Evolutionary conservation across 2,329 filamentous ascomycete genomes (phyloP).

Genomic region (Huntiella abstrusa): DNA sequence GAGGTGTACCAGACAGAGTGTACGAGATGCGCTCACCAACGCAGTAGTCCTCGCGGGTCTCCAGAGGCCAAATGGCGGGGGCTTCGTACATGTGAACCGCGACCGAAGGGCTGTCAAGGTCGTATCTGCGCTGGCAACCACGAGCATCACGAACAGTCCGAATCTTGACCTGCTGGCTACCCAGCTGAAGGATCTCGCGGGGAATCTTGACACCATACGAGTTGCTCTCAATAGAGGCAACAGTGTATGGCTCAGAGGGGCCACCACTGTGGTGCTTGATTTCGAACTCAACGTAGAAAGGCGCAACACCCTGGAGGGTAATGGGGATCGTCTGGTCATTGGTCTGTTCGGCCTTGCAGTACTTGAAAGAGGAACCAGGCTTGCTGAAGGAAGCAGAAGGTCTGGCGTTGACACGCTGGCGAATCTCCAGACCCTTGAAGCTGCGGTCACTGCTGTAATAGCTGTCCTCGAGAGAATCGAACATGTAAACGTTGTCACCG

Average conservation of each 20-base stretch:
- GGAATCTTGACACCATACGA: conserved; percentile 69
- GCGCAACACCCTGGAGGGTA: conserved; percentile 60
- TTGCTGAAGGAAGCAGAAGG: conserved; percentile 68
- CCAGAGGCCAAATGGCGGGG: conserved; percentile 73
- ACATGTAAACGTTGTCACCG: conserved; percentile 71
- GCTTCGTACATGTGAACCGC: conserved; percentile 87
- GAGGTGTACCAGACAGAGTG: conserved; percentile 72
- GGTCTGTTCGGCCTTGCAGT: conserved; percentile 69
- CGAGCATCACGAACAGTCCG: conserved; percentile 74
- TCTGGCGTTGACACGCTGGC: conserved; percentile 68
- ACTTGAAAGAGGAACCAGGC: conserved; percentile 86
- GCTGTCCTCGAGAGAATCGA: conserved; percentile 63
- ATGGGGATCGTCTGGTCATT: conserved; percentile 80
- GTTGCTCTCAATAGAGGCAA: conserved; percentile 59
- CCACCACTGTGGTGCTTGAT: conserved; percentile 78
- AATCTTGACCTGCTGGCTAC: conserved; percentile 76
- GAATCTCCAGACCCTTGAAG: conserved; percentile 48
- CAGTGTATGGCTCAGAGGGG: conserved; percentile 61
- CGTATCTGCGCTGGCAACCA: conserved; percentile 66
- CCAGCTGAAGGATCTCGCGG: conserved; percentile 64
- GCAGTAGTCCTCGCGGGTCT: conserved; percentile 74
- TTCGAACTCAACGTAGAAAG: conserved; percentile 79
- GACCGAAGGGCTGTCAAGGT: conserved; percentile 53
- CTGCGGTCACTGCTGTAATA: conserved; percentile 62
- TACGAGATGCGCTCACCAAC: conserved; percentile 90